Percentiles rank a stretch among this genome's conserved stretches.
phyloP scores from a whole-genome alignment of 306 rosid genomes.

The Canavalia gladiata region DNA sequence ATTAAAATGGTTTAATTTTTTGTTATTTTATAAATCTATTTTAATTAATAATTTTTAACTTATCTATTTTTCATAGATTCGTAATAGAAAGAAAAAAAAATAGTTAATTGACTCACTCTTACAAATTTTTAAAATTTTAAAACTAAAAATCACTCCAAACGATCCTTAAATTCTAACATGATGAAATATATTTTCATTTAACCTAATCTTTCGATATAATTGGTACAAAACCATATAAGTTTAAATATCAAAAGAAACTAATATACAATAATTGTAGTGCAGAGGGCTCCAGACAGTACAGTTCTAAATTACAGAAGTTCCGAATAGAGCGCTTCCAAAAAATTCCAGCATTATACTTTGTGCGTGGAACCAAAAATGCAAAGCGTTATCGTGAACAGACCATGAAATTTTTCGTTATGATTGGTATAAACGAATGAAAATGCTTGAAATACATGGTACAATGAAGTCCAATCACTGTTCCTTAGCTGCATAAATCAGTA shows the following conservation, averaged over 20 bases:
- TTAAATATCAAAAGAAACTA: not conserved
- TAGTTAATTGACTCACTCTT: too few species aligned
- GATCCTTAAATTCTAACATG: too few species aligned
- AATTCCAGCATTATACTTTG: not conserved
- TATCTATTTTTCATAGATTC: too few species aligned
- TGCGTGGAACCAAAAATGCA: not conserved
- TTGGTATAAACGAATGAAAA: constrained; percentile 26
- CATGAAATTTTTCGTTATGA: not conserved
- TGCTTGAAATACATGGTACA: constrained; percentile 34
- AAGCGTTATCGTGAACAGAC: not conserved
- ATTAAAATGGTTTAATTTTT: too few species aligned
- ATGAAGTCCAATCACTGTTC: constrained; percentile 13
- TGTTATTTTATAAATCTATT: too few species aligned
- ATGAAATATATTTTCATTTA: too few species aligned
- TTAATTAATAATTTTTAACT: too few species aligned
- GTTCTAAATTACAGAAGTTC: not conserved
- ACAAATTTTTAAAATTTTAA: too few species aligned
- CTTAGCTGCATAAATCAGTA: constrained; percentile 26
- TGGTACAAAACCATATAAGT: too few species aligned
- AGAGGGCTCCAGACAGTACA: not conserved
- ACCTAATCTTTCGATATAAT: too few species aligned
- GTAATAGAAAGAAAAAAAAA: too few species aligned
- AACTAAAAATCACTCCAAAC: too few species aligned
- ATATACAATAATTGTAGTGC: not conserved
- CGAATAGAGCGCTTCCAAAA: not conserved